Evolutionary conservation across 805 yeast species (phyloP).

Genomic region (Myxozyma vanderwaltii): DNA sequence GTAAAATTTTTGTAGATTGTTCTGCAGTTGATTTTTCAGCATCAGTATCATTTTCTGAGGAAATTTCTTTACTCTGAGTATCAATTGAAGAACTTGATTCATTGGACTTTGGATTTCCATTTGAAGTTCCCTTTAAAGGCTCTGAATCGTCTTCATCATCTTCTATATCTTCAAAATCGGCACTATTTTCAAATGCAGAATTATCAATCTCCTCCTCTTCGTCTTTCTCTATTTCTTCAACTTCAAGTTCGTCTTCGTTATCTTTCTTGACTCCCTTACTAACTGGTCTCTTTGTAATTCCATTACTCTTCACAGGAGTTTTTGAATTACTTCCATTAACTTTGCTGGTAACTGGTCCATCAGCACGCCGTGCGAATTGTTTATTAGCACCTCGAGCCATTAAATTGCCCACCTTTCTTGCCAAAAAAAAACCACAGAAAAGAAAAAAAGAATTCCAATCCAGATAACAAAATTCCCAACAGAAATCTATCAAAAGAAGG

Average conservation of each 20-base stretch:
- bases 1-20: background rate
- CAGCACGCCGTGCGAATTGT: slow-evolving; percentile 34
- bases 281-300: slow-evolving; percentile 60
- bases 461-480: too few relatives aligned
- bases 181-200: background rate
- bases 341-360: slow-evolving; percentile 27
- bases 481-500: too few relatives aligned
- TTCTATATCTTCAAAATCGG: slow-evolving; percentile 10
- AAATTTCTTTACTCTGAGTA: background rate
- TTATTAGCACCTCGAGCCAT: slow-evolving; percentile 8
- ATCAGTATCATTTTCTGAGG: background rate
- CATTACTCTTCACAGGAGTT: slow-evolving; percentile 53
- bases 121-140: too few relatives aligned
- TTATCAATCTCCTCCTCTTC: background rate
- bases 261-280: slow-evolving; percentile 55
- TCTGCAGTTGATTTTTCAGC: background rate
- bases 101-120: background rate
- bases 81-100: background rate
- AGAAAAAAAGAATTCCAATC: too few relatives aligned
- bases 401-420: background rate
- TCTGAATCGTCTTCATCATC: slow-evolving; percentile 5
- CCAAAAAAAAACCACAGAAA: too few relatives aligned
- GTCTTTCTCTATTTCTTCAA: slow-evolving; percentile 4
- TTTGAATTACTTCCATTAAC: slow-evolving; percentile 39
- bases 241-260: slow-evolving; percentile 39